Base-by-base conservation (phyloP, 2,329 filamentous ascomycete genomes). In the Penicillium sp. region DNA sequence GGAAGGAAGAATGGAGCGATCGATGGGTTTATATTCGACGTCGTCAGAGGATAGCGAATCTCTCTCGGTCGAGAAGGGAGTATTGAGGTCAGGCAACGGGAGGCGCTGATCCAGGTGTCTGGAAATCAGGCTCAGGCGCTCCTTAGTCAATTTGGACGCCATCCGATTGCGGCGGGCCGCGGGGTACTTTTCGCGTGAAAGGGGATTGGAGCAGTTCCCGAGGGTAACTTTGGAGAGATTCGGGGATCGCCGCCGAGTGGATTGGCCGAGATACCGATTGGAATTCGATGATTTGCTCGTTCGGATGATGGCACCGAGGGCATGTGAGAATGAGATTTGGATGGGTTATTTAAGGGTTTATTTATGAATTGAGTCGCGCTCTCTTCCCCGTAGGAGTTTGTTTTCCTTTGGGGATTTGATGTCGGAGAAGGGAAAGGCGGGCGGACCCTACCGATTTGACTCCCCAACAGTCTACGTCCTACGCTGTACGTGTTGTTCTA, bases 51-150 rank as follows among this genome's bases (percentile, higher is more conserved):
- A 69, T 43, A 72, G 68, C 37, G 72, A 73, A 57, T 70, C 69
- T 60, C 79, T 75, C 66, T 83, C 78, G 63, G 77, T 78, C 59
- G 78, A 80, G 67, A 79, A 83, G 48, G 80, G 80, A 22, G 81
- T 83, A 68, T 83, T 83, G 49, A 83, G 68, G 53, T 79, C 76
- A 54, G 80, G 73, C 62, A 77, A 70, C 52, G 78, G 72, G 33
- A 71, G 64, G 58, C 73, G 74, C 59, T 75, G 69, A 61, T 78
- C 75, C 57, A 84, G 72, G 63, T 84, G 81, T 67, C 78, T 76
- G 57, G 78, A 77, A 65, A 84, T 77, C 66, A 82, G 76, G 66
- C 74, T 75, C 57, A 82, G 69, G 49, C 79, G 76, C 63, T 75
- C 71, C 61, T 64, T 71, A 57, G 71, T 71, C 62, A 66, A 72